phyloP scores from a whole-genome alignment of 352 stramenopile genomes.

The Phytophthora hybrid region DNA sequence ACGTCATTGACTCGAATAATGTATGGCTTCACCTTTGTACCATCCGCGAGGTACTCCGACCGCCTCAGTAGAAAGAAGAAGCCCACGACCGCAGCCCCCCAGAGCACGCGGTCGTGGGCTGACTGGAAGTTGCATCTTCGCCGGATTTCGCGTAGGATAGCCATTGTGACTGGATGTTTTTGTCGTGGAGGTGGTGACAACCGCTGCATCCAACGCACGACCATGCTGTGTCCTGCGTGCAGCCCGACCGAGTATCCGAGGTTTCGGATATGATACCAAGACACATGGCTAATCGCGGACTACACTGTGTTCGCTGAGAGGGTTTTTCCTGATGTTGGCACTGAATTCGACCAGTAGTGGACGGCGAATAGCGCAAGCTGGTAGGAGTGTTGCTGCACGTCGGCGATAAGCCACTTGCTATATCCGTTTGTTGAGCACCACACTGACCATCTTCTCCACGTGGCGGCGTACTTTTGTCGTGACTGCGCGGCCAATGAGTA shows the following conservation, averaged over 20 bases:
- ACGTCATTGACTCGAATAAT: conserved; percentile 5
- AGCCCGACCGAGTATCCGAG: conserved; percentile 13
- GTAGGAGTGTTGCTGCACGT: neutral
- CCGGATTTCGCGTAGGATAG: neutral
- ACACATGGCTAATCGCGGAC: conserved; percentile 29
- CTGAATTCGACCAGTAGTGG: neutral
- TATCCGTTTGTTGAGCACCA: conserved; percentile 5
- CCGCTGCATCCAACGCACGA: conserved; percentile 21
- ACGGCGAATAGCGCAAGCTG: conserved; percentile 8
- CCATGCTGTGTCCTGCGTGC: conserved; percentile 14
- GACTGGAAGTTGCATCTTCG: conserved; percentile 5
- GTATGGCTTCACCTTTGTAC: conserved; percentile 7
- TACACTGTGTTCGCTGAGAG: conserved; percentile 10
- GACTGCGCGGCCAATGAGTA: conserved; percentile 1
- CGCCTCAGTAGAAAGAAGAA: conserved; percentile 27
- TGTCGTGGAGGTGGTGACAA: conserved; percentile 5
- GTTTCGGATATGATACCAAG: neutral
- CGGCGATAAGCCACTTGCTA: neutral
- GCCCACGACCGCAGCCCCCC: conserved; percentile 27
- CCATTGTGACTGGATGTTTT: conserved; percentile 12
- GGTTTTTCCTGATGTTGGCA: neutral
- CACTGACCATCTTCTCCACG: neutral
- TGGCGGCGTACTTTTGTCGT: conserved; percentile 7
- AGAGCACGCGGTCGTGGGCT: conserved; percentile 25
- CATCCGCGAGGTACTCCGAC: conserved; percentile 20